Percentiles rank a stretch among this genome's conserved stretches.
Evolutionary conservation across 306 rosid genomes (phyloP).

Genomic region (Castanopsis chinensis): DNA sequence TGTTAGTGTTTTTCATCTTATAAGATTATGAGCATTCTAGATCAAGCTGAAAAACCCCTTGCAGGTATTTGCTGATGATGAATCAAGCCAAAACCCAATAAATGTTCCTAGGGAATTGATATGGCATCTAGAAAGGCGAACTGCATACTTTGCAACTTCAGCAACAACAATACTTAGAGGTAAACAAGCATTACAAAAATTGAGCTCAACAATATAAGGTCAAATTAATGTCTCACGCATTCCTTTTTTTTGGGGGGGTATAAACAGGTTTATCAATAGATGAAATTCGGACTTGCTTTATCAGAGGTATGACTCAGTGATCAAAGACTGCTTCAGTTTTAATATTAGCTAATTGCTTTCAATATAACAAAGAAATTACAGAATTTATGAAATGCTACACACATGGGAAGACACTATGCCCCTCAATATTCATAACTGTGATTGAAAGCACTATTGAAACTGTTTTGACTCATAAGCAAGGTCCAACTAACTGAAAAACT

Average conservation of each 20-base stretch:
- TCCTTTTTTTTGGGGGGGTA: neutral
- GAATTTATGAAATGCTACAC: neutral
- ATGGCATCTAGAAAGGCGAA: conserved; percentile 31
- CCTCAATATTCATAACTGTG: neutral
- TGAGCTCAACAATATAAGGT: neutral
- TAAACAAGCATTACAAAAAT: neutral
- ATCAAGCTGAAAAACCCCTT: neutral
- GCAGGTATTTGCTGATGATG: conserved; percentile 61
- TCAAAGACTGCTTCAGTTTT: neutral
- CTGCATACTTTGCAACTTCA: conserved; percentile 51
- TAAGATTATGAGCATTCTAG: neutral
- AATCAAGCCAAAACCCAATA: conserved; percentile 52
- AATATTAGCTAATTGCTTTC: neutral
- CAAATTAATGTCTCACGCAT: neutral
- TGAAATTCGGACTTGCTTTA: conserved; percentile 27
- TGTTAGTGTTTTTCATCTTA: neutral
- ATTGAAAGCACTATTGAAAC: neutral
- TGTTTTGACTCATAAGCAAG: no score
- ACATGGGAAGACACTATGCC: neutral
- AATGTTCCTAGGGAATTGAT: conserved; percentile 45
- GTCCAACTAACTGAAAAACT: neutral
- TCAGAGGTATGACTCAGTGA: conserved; percentile 29
- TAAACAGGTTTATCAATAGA: conserved; percentile 28
- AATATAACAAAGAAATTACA: neutral
- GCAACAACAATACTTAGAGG: conserved; percentile 45